Base-by-base conservation (phyloP, 192 early-diverging fungal genomes). In the Coemansia sp. region DNA sequence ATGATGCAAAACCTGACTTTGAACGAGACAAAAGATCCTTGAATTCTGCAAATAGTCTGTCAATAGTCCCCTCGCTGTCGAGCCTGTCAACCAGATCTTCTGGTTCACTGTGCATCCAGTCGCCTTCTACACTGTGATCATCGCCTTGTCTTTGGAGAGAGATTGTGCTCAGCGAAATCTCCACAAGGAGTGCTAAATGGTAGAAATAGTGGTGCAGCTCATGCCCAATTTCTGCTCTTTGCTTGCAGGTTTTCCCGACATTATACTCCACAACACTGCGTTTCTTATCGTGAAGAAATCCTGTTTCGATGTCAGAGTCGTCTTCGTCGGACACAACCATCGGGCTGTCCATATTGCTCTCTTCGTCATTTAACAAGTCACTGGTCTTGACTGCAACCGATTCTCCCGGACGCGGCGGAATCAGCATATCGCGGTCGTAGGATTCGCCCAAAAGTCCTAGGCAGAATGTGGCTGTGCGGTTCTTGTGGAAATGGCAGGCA, bases 131-230 rank as follows among this genome's bases (percentile, higher is more conserved):
- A 59, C 6, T 15, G 39, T 48, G 12, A 3, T 5, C 57, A n/a
- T 41, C 15, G 4, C 0, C 37, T 0, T 19, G 13, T 7, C 18
- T 12, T 19, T 10, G 12, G 6, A 9, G 18, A 23, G 47, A 18
- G 7, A 75, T 49, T 4, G 63, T 38, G 11, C 47, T 43, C 58
- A 82, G 47, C 12, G 56, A 42, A 15, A 63, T 18, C 19, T 82
- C 75, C 5, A 82, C 72, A 0, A 43, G 32, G 41, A 62, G 8
- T 15, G 65, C 42, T n/a, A 82, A 67, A 32, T 69, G 68, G 45
- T 73, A 69, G 53, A 73, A 71, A 56, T 74, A 82, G 60, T 82
- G 79, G 43, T 82, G 79, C 50, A 82, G 68, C 63, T 74, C 68
- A 37, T 82, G 79, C 39, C 75, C 73, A 6, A 68, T 42, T 26